phyloP scores from a whole-genome alignment of 371 early-diverging fungal species.

The Amoeboaphelidium protococcarum region DNA sequence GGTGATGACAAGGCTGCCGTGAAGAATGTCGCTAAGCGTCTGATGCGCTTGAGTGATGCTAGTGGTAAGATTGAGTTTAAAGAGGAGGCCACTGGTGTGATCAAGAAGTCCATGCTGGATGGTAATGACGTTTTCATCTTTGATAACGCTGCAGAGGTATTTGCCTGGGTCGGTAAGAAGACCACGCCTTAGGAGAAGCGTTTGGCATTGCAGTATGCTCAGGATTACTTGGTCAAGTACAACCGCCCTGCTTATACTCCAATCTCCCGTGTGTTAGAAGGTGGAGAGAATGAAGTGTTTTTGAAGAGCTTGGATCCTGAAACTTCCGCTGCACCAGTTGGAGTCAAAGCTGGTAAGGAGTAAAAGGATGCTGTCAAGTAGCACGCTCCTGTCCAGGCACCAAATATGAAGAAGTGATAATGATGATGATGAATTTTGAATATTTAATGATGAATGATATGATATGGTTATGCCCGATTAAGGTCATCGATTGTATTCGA shows the following conservation, averaged over 20 bases:
- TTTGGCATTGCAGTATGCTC: constrained; percentile 27
- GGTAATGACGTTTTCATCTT: constrained; percentile 28
- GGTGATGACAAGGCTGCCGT: constrained; percentile 12
- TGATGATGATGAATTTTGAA: no score
- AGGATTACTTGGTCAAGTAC: constrained; percentile 22
- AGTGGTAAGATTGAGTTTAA: constrained; percentile 15
- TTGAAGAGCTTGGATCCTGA: no score
- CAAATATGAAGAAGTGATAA: no score
- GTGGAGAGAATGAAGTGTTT: constrained; percentile 33
- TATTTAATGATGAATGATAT: no score
- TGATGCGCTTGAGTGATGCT: no score
- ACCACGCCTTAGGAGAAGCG: constrained; percentile 28
- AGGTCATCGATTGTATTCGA: no score
- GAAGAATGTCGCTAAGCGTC: no score
- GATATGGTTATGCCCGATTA: no score
- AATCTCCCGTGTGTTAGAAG: constrained; percentile 35
- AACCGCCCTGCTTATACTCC: constrained; percentile 25
- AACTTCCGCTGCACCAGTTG: no score
- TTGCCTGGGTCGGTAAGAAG: constrained; percentile 28
- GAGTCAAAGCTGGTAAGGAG: no score
- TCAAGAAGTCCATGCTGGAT: constrained; percentile 21
- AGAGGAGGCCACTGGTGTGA: constrained; percentile 19
- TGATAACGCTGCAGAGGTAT: constrained; percentile 30
- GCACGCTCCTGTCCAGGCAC: no score
- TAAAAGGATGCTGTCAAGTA: no score